phyloP scores from a whole-genome alignment of 2,329 filamentous ascomycete species.

The Emydomyces testavorans region DNA sequence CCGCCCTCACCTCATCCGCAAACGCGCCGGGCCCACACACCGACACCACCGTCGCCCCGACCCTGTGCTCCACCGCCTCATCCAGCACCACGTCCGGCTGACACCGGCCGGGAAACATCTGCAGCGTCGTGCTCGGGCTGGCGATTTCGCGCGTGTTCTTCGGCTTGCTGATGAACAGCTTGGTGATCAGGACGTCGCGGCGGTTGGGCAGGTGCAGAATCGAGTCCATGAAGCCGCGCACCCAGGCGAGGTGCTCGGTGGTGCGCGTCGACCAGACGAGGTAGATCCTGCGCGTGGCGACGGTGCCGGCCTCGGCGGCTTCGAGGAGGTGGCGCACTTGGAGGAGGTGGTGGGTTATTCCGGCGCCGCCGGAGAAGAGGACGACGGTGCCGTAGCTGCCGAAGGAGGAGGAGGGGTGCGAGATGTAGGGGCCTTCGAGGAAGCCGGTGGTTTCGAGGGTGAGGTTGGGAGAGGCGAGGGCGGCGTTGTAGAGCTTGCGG shows the following conservation, averaged over 20 bases:
- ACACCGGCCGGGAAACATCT: slow-evolving; percentile 51
- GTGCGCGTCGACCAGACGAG: slow-evolving; percentile 53
- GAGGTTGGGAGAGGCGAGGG: slow-evolving; percentile 39
- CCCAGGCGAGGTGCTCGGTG: slow-evolving; percentile 51
- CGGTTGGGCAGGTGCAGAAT: slow-evolving; percentile 50
- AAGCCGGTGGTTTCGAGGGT: slow-evolving; percentile 44
- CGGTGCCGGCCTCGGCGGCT: slow-evolving; percentile 41
- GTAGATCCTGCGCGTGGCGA: slow-evolving; percentile 48
- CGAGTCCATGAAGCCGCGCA: slow-evolving; percentile 55
- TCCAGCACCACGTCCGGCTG: slow-evolving; percentile 46
- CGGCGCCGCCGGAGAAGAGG: slow-evolving; percentile 54
- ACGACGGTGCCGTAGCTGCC: slow-evolving; percentile 53
- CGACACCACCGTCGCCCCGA: slow-evolving; percentile 50
- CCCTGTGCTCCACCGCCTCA: slow-evolving; percentile 43
- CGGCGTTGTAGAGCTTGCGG: slow-evolving; percentile 47
- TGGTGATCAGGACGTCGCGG: slow-evolving; percentile 48
- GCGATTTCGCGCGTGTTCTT: slow-evolving; percentile 44
- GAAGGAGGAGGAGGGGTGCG: slow-evolving; percentile 44
- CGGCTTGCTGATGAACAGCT: slow-evolving; percentile 53
- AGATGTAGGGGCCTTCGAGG: slow-evolving; percentile 54
- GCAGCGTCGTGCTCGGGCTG: slow-evolving; percentile 46
- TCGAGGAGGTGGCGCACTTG: slow-evolving; percentile 49
- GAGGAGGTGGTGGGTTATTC: slow-evolving; percentile 54
- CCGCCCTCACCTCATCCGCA: slow-evolving; percentile 49
- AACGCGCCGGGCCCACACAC: slow-evolving; percentile 54